Base-by-base conservation (phyloP, 495 filamentous ascomycete genomes). In the Cercophora sp. region DNA sequence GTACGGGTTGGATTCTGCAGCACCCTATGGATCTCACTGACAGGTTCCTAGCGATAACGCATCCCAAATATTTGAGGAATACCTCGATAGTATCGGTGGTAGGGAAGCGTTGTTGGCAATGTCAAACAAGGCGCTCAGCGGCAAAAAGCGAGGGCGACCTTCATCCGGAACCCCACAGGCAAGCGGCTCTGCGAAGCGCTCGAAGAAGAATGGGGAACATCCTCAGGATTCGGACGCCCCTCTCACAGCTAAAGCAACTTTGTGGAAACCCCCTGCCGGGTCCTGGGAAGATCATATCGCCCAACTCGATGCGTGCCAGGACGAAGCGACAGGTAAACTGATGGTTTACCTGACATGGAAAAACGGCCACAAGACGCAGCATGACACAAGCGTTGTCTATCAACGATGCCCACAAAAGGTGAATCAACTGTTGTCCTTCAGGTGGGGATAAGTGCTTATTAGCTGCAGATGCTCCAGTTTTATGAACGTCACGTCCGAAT, bases 371-470 rank as follows among this genome's bases (percentile, higher is more conserved):
- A 84, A 82, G 62, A 81, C 81, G 2, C 80, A 83, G 55, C 81
- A 85, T 26, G 66, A 72, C 13, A 78, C 81, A 2, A 66, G 66
- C 18, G 67, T 72, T 3, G 73, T 83, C 15, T 84, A 85, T 54
- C 69, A 74, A 25, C 70, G 79, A 18, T 84, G 81, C 50, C 81
- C 81, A 0, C 81, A 85, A 48, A 81, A 76, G 71, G 80, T 83
- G 63, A 25, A 62, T 65, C 16, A 20, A 4, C 20, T 24, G 4
- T 24, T 3, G 2, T 32, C 4, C 4, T 3, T 20, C 20, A 22
- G 22, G 20, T 11, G 45, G 29, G 32, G 48, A 46, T 59, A 1
- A 52, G 51, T 22, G 51, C 32, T 56, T 4, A 45, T 35, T 41
- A 43, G 26, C 9, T 55, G 0, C 39, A 83, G 80, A 83, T 83